Percentiles rank a stretch among this genome's conserved stretches.
phyloP scores from a whole-genome alignment of 2,329 filamentous ascomycete genomes.

The Phialophora tarda region DNA sequence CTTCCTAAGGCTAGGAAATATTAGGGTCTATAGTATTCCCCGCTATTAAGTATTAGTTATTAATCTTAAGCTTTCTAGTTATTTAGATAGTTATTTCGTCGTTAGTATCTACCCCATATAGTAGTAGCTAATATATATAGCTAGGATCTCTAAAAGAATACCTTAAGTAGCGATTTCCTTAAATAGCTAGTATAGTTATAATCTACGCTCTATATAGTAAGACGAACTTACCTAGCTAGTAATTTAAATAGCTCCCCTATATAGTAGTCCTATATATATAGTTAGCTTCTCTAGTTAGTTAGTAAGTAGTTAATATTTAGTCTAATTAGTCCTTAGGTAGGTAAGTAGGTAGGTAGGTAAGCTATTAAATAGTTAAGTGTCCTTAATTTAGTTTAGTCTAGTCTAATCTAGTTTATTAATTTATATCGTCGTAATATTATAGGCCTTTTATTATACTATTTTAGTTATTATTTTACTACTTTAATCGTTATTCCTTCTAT shows the following conservation, averaged over 20 bases:
- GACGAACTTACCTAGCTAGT: constrained; percentile 1
- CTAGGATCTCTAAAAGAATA: background rate
- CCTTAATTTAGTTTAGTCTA: too few species aligned
- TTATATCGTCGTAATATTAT: background rate
- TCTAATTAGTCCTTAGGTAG: background rate
- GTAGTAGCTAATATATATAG: background rate
- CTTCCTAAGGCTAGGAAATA: background rate
- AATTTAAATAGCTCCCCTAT: background rate
- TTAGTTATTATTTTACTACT: background rate
- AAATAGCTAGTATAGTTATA: constrained; percentile 5
- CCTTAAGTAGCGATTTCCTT: background rate
- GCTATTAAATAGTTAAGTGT: background rate
- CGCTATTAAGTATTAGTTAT: background rate
- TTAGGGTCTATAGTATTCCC: background rate
- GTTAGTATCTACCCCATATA: background rate
- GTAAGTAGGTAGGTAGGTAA: background rate
- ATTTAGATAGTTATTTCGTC: background rate
- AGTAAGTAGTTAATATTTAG: too few species aligned
- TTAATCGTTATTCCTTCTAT: background rate
- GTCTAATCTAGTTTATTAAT: background rate
- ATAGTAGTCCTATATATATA: constrained; percentile 11
- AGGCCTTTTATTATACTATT: too few species aligned
- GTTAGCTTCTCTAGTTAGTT: background rate
- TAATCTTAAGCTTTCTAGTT: background rate
- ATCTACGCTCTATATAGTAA: background rate